Evolutionary conservation across 805 yeast species (phyloP), one percentile per base, ranked within the genome.

Genomic region (Ogataea methanolica): DNA sequence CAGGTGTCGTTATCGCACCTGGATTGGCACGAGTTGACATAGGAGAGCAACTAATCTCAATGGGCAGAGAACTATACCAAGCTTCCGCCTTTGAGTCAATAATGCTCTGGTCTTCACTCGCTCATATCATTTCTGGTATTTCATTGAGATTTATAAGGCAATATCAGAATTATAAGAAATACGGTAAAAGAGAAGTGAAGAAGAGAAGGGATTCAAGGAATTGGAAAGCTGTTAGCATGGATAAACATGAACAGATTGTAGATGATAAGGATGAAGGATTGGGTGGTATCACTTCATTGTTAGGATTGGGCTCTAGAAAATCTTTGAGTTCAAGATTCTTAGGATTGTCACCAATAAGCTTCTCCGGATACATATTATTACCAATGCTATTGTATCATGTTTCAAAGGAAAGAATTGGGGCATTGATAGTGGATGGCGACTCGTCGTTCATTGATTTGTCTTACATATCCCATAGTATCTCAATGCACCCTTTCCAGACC

Each of bases 41-140:
- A 2, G 76, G 79, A 3, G 76, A 82, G 44, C 83, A 82, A 44
- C 53, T 80, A 33, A 68, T 86, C 43, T 76, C 82, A 52, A 69
- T 82, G 66, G 80, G 81, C 0, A 70, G 92, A 36, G 75, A 79
- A 16, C 55, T 86, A 0, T 86, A 85, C 60, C 86, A 82, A 48
- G 67, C 72, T 0, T 73, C 82, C 0, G 53, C 66, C 1, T 63
- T 80, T 14, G 92, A 85, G 57, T 60, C 60, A 7, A 45, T 69
- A 0, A 54, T 78, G n/a, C 69, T 83, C 0, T 82, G 78, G 0
- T 65, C 82, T 0, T 63, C 72, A 1, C 59, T 66, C 0, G 51
- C 65, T 2, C 94, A 86, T 57, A 67, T 85, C 1, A 29, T 67
- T 1, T 65, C 82, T 42, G 92, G 94, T 0, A 45, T 82, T 1